Evolutionary conservation across 495 filamentous ascomycete species (phyloP).

Genomic region (Xylaria curta): DNA sequence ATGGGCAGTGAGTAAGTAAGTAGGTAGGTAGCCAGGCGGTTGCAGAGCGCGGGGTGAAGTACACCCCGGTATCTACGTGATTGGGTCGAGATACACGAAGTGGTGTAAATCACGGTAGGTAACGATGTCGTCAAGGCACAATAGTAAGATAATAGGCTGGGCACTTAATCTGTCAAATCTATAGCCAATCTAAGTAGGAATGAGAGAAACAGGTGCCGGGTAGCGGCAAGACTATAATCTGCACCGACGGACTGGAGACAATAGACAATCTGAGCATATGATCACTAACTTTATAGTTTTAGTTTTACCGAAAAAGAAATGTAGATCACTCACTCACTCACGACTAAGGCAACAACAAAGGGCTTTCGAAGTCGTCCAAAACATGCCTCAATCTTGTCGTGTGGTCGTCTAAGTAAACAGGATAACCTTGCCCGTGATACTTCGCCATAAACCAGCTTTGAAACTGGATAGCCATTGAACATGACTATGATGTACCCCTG

Average conservation of each 20-base stretch:
- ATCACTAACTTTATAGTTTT: neutral
- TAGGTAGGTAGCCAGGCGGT: neutral
- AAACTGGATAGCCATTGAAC: constrained; percentile 1
- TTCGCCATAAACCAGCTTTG: constrained; percentile 5
- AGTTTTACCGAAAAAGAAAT: neutral
- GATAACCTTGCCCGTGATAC: neutral
- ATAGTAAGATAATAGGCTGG: neutral
- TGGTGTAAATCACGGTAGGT: neutral
- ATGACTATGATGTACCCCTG: neutral
- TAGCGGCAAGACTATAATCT: constrained; percentile 9
- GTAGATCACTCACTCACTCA: neutral
- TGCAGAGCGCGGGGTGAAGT: constrained; percentile 18
- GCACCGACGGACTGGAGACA: neutral
- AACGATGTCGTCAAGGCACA: constrained; percentile 6
- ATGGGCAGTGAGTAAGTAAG: neutral
- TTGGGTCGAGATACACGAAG: neutral
- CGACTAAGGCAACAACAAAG: neutral
- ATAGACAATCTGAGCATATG: neutral
- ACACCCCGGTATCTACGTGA: constrained; percentile 4
- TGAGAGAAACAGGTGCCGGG: neutral
- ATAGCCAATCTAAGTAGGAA: neutral
- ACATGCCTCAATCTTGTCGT: neutral
- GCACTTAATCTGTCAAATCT: neutral
- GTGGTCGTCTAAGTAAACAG: neutral
- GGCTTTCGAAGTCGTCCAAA: neutral